Conservation (phyloP, 2,329 filamentous ascomycete genomes). For the Fusarium paranaense region DNA sequence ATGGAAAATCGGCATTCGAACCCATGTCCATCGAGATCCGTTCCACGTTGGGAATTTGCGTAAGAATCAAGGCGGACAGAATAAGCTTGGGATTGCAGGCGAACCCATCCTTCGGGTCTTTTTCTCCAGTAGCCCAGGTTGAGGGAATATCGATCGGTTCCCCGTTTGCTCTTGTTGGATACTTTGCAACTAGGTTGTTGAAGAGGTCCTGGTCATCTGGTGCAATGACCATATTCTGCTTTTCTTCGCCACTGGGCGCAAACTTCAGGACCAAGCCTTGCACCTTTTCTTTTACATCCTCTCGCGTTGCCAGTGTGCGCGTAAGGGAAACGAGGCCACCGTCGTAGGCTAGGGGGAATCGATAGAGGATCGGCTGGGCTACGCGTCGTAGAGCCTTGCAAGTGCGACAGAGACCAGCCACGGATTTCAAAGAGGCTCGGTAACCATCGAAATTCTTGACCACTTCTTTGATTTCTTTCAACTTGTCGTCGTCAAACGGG, state of each 20-base stretch:
- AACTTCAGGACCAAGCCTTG: neutral
- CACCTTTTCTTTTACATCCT: neutral
- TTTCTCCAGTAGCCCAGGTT: neutral
- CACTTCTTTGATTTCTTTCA: neutral
- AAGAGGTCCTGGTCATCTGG: neutral
- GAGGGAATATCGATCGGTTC: neutral
- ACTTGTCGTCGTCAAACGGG: neutral
- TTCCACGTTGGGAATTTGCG: neutral
- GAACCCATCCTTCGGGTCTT: neutral
- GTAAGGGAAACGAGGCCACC: neutral
- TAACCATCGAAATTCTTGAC: neutral
- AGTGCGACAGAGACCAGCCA: neutral
- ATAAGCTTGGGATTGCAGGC: neutral
- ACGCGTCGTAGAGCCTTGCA: neutral
- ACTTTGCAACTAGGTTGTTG: neutral
- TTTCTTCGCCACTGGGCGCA: too few species aligned
- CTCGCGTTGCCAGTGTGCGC: neutral
- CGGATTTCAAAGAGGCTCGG: neutral
- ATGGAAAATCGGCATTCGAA: neutral
- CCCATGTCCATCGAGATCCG: neutral
- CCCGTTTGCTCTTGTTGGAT: neutral
- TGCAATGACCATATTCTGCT: neutral
- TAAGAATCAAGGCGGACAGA: neutral
- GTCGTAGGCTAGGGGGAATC: neutral
- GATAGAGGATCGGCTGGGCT: neutral